phyloP scores from a whole-genome alignment of 306 rosid species.

The Vigna hirtella region DNA sequence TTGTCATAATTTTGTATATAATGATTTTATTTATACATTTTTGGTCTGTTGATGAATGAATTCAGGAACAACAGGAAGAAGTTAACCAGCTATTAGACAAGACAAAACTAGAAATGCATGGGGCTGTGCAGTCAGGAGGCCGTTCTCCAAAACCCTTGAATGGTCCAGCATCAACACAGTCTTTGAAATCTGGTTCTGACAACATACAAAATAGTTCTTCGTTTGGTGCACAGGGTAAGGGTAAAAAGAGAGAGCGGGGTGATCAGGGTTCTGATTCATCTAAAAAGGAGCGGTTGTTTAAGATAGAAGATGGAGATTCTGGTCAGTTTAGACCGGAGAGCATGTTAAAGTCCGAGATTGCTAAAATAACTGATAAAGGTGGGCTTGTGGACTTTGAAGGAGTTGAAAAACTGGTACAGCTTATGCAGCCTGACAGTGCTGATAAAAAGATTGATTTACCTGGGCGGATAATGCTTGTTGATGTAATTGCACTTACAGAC shows the following conservation, averaged over 20 bases:
- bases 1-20: slow-evolving; percentile 12
- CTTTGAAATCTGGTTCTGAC: slow-evolving; percentile 81
- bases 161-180: slow-evolving; percentile 72
- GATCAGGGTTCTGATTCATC: slow-evolving; percentile 75
- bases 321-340: slow-evolving; percentile 64
- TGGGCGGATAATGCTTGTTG: slow-evolving; percentile 76
- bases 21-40: slow-evolving; percentile 11
- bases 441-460: slow-evolving; percentile 82
- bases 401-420: slow-evolving; percentile 81
- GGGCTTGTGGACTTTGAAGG: slow-evolving; percentile 78
- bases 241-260: slow-evolving; percentile 86
- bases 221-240: slow-evolving; percentile 71
- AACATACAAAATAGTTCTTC: slow-evolving; percentile 74
- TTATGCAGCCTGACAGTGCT: slow-evolving; percentile 71
- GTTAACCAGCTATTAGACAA: slow-evolving; percentile 79
- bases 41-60: slow-evolving; percentile 25
- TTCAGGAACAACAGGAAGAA: slow-evolving; percentile 89
- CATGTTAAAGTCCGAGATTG: slow-evolving; percentile 71
- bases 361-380: slow-evolving; percentile 88
- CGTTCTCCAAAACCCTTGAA: slow-evolving; percentile 92
- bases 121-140: slow-evolving; percentile 89
- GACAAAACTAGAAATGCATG: slow-evolving; percentile 93
- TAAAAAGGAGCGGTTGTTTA: slow-evolving; percentile 71
- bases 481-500: slow-evolving; percentile 78
- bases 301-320: slow-evolving; percentile 81